phyloP scores from a whole-genome alignment of 805 yeast species.

The Lachancea waltii region DNA sequence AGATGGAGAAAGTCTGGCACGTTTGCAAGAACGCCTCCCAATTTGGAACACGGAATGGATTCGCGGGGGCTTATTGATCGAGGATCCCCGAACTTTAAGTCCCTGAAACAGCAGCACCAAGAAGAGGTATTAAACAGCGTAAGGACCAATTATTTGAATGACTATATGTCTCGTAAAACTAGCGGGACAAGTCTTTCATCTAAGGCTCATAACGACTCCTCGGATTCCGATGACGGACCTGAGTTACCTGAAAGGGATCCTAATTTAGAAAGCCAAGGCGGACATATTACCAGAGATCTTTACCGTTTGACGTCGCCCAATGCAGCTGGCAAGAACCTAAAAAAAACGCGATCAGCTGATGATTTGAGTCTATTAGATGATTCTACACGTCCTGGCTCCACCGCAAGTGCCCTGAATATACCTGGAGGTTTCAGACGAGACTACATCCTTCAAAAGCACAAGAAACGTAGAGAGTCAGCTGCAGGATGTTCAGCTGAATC shows the following conservation, averaged over 20 bases:
- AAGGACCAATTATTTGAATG: conserved; percentile 26
- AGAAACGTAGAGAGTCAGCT: conserved; percentile 11
- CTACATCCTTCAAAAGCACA: conserved; percentile 41
- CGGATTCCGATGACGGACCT: conserved; percentile 7
- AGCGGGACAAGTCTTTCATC: background rate
- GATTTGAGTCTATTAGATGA: conserved; percentile 36
- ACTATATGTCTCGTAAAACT: conserved; percentile 4
- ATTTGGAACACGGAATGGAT: conserved; percentile 16
- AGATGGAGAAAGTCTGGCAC: background rate
- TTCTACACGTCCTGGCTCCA: conserved; percentile 32
- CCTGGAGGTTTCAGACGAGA: conserved; percentile 84
- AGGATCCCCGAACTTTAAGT: conserved; percentile 30
- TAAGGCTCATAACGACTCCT: conserved; percentile 1
- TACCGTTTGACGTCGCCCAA: conserved; percentile 22
- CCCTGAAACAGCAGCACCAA: conserved; percentile 18
- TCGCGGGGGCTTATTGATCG: conserved; percentile 25
- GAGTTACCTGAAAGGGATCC: conserved; percentile 13
- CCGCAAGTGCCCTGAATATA: conserved; percentile 62
- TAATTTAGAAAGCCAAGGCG: conserved; percentile 27
- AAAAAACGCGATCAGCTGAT: conserved; percentile 21
- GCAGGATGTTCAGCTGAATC: background rate
- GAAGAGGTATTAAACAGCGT: conserved; percentile 30
- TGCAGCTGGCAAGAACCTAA: conserved; percentile 7
- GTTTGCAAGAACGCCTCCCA: conserved; percentile 5
- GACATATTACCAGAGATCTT: conserved; percentile 35